phyloP scores from a whole-genome alignment of 129 eudicot genomes.

The Scalesia atractyloides region DNA sequence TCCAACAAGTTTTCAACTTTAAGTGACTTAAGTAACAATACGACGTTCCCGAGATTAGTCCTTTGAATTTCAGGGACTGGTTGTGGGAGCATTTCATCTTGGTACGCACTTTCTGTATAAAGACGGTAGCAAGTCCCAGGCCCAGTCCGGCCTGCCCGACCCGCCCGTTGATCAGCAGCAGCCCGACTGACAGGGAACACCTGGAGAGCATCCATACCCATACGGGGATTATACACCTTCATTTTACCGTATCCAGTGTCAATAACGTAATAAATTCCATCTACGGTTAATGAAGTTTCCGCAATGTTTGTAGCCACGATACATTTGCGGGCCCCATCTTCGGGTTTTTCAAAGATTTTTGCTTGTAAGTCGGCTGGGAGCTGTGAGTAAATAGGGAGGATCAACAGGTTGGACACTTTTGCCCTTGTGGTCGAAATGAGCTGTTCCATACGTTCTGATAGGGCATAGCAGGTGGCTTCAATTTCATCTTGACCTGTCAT shows the following conservation, averaged over 20 bases:
- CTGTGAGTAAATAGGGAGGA: conserved; percentile 71
- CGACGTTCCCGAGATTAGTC: conserved; percentile 68
- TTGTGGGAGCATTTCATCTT: conserved; percentile 60
- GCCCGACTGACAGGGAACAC: conserved; percentile 72
- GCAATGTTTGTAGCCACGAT: conserved; percentile 79
- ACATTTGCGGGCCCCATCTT: conserved; percentile 71
- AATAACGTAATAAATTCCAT: conserved; percentile 64
- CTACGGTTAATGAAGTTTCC: conserved; percentile 66
- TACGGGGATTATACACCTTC: conserved; percentile 73
- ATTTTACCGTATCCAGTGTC: conserved; percentile 74
- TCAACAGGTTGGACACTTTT: conserved; percentile 54
- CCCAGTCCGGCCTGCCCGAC: conserved; percentile 72
- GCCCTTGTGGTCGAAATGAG: conserved; percentile 52
- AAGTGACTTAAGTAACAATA: conserved; percentile 59
- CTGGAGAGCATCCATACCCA: conserved; percentile 79
- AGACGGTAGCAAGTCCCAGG: conserved; percentile 72
- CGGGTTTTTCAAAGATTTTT: conserved; percentile 58
- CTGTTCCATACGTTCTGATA: conserved; percentile 70
- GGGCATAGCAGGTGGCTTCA: conserved; percentile 60
- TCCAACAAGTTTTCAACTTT: conserved; percentile 62
- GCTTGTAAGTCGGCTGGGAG: conserved; percentile 75
- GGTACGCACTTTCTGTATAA: conserved; percentile 68
- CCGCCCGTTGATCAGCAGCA: conserved; percentile 76
- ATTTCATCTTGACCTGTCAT: conserved; percentile 80
- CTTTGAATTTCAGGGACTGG: conserved; percentile 73